A percentile compares a stretch with the other conserved stretches of the same genome.
These are phyloP conservation scores for Trypanosomatidae sp. DNA, from an alignment of 208 protist genomes.

Conservation along the genomic window DNA sequence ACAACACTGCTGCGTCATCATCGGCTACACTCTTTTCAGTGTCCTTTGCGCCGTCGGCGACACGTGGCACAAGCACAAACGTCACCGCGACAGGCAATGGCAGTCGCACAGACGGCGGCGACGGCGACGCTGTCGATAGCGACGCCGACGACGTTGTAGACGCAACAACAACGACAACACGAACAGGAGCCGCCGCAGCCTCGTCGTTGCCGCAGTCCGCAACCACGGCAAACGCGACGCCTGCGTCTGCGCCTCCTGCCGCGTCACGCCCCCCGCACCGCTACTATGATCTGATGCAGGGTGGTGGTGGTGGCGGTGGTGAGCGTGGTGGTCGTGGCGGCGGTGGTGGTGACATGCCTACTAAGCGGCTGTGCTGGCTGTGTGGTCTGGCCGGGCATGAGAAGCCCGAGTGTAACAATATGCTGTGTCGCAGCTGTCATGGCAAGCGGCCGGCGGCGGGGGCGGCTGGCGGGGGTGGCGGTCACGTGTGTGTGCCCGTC, in stretches of 20 bases:
- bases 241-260: neutral
- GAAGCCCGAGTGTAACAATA: conserved; percentile 70
- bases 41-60: too few relatives aligned
- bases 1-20: too few relatives aligned
- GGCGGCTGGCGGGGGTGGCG: too few relatives aligned
- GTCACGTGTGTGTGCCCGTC: conserved; percentile 19
- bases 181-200: too few relatives aligned
- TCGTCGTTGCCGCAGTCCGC: too few relatives aligned
- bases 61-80: too few relatives aligned
- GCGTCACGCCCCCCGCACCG: conserved; percentile 9
- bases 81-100: too few relatives aligned
- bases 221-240: too few relatives aligned
- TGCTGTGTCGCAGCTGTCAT: conserved; percentile 55
- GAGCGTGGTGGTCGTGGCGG: conserved; percentile 3
- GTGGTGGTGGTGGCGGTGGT: conserved; percentile 7
- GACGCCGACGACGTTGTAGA: neutral
- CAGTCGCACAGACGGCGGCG: neutral
- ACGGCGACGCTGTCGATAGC: neutral
- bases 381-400: conserved; percentile 69
- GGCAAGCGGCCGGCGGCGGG: conserved; percentile 18
- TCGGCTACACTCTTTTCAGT: too few relatives aligned
- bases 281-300: conserved; percentile 51
- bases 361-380: conserved; percentile 69
- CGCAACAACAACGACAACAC: too few relatives aligned
- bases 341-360: conserved; percentile 2